These are phyloP conservation scores for Penicillium paradoxum DNA, from an alignment of 495 filamentous ascomycete genomes.

Conservation along the genomic window DNA sequence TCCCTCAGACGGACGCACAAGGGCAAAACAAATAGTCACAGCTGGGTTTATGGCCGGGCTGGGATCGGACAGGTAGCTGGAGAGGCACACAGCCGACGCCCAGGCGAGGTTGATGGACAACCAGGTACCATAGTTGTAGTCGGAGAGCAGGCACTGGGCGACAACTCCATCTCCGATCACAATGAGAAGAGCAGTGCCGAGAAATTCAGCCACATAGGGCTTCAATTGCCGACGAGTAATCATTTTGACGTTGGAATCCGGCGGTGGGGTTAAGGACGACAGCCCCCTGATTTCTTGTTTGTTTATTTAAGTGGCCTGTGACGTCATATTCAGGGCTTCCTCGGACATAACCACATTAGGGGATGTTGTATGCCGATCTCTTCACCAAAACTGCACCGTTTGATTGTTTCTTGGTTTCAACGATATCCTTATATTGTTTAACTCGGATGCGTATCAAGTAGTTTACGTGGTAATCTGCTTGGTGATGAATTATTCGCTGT, in stretches of 20 bases:
- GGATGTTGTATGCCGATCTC: no score
- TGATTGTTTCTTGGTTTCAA: no score
- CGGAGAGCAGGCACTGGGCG: constrained; percentile 31
- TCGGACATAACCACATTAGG: no score
- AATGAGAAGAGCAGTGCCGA: constrained; percentile 32
- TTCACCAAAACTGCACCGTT: no score
- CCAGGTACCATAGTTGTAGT: constrained; percentile 37
- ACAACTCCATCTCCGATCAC: constrained; percentile 36
- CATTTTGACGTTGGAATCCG: constrained; percentile 1
- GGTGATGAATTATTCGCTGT: no score
- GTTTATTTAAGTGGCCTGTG: background rate
- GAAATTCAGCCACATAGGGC: constrained; percentile 34
- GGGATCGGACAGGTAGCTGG: constrained; percentile 28
- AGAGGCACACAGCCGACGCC: constrained; percentile 31
- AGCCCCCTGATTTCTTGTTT: background rate
- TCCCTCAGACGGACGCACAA: constrained; percentile 26
- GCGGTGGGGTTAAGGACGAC: background rate
- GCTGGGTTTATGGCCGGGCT: constrained; percentile 33
- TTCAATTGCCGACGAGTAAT: constrained; percentile 29
- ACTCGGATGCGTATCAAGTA: no score
- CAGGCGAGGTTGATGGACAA: constrained; percentile 36
- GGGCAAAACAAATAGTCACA: constrained; percentile 24
- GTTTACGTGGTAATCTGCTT: no score
- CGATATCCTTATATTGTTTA: no score
- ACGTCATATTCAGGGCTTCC: background rate